phyloP scores from a whole-genome alignment of 2,329 filamentous ascomycete species.

The Ophiostoma tasmaniense region DNA sequence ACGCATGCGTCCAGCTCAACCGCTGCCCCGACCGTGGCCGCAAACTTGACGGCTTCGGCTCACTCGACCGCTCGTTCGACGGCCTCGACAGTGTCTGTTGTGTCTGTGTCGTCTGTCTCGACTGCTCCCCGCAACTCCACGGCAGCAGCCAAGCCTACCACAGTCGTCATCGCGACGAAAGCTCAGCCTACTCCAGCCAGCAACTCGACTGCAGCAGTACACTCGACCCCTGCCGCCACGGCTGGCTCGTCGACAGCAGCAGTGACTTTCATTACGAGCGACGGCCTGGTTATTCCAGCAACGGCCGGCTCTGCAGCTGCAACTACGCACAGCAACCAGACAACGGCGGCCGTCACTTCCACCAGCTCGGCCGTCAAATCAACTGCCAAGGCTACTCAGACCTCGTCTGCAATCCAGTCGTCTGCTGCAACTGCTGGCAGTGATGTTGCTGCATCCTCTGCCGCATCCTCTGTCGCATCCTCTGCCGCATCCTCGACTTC shows the following conservation, averaged over 20 bases:
- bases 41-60: neutral
- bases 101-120: neutral
- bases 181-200: too few species aligned
- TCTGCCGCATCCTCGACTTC: neutral
- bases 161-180: too few species aligned
- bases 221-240: too few species aligned
- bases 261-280: slow-evolving; percentile 24
- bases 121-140: neutral
- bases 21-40: neutral
- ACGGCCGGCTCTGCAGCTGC: slow-evolving; percentile 30
- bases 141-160: too few species aligned
- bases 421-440: neutral
- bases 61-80: too few species aligned
- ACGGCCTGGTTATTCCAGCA: slow-evolving; percentile 29
- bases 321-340: slow-evolving; percentile 12
- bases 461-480: neutral
- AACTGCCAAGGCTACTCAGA: neutral
- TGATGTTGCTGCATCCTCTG: neutral
- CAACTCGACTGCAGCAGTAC: too few species aligned
- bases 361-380: neutral
- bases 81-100: neutral
- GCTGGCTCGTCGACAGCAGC: too few species aligned
- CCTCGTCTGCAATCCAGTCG: neutral
- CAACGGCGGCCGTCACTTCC: neutral
- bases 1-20: neutral